Percentiles rank a stretch among this genome's conserved stretches.
phyloP scores from a whole-genome alignment of 208 protist species.

The Leishmania aethiopica region DNA sequence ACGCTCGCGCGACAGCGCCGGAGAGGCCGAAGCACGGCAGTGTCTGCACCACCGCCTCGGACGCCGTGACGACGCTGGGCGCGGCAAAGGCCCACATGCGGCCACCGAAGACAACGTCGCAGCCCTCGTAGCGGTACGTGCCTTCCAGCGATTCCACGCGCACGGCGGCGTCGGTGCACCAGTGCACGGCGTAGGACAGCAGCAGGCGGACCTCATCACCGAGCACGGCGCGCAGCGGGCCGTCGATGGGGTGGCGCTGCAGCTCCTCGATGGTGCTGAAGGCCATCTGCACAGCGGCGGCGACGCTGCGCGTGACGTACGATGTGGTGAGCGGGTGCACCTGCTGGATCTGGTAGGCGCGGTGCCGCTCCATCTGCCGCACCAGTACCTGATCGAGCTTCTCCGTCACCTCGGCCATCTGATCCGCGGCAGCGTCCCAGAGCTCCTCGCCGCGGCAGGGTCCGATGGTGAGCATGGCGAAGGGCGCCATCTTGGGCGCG shows the following conservation, averaged over 20 bases:
- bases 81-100: slow-evolving; percentile 78
- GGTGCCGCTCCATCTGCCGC: slow-evolving; percentile 37
- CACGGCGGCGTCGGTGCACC: slow-evolving; percentile 74
- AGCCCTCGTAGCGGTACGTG: slow-evolving; percentile 64
- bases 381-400: slow-evolving; percentile 39
- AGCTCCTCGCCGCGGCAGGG: slow-evolving; percentile 62
- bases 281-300: slow-evolving; percentile 60
- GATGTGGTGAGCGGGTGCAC: slow-evolving; percentile 72
- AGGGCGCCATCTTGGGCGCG: slow-evolving; percentile 74
- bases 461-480: slow-evolving; percentile 75
- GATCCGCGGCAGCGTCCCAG: slow-evolving; percentile 63
- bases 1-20: background rate
- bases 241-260: slow-evolving; percentile 56
- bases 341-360: slow-evolving; percentile 70
- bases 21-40: slow-evolving; percentile 15
- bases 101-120: slow-evolving; percentile 62
- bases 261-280: slow-evolving; percentile 63
- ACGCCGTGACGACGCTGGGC: slow-evolving; percentile 67
- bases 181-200: slow-evolving; percentile 74
- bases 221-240: slow-evolving; percentile 47
- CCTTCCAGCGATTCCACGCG: slow-evolving; percentile 35
- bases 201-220: slow-evolving; percentile 60
- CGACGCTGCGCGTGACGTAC: slow-evolving; percentile 52
- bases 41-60: slow-evolving; percentile 13
- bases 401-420: slow-evolving; percentile 65